phyloP scores from a whole-genome alignment of 2,329 filamentous ascomycete genomes.

The Penicillium sp. region DNA sequence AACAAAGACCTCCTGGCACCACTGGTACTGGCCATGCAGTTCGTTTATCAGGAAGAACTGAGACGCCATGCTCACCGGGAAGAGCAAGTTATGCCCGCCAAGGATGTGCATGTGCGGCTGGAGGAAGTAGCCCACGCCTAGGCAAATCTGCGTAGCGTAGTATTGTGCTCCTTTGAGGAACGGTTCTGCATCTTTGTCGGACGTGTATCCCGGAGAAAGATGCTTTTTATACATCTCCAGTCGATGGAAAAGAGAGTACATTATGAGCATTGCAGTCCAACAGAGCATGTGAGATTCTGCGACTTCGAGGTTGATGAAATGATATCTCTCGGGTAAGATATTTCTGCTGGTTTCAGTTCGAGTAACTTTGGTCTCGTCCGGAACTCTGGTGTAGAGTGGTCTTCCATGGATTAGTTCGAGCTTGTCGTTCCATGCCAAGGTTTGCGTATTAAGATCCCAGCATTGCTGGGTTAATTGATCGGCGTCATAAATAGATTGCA shows the following conservation, averaged over 20 bases:
- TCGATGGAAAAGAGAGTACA: conserved; percentile 9
- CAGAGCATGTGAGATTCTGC: conserved; percentile 15
- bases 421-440: conserved; percentile 6
- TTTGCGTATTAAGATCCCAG: conserved; percentile 1
- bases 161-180: conserved; percentile 3
- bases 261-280: conserved; percentile 12
- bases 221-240: conserved; percentile 1
- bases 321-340: conserved; percentile 5
- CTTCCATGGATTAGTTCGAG: background rate
- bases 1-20: conserved; percentile 15
- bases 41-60: conserved; percentile 8
- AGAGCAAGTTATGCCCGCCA: conserved; percentile 12
- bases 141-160: conserved; percentile 14
- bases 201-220: background rate
- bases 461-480: conserved; percentile 1
- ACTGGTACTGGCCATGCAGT: conserved; percentile 10
- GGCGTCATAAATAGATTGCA: background rate
- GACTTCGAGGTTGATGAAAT: conserved; percentile 11
- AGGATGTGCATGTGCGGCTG: conserved; percentile 18
- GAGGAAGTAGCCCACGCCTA: conserved; percentile 14
- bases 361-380: background rate
- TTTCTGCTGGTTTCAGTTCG: background rate
- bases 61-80: conserved; percentile 10
- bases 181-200: background rate
- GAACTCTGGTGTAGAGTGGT: conserved; percentile 3